A percentile compares a stretch with the other conserved stretches of the same genome.
Conservation (phyloP, 148 eudicot species). For the Rhododendron henanense region DNA sequence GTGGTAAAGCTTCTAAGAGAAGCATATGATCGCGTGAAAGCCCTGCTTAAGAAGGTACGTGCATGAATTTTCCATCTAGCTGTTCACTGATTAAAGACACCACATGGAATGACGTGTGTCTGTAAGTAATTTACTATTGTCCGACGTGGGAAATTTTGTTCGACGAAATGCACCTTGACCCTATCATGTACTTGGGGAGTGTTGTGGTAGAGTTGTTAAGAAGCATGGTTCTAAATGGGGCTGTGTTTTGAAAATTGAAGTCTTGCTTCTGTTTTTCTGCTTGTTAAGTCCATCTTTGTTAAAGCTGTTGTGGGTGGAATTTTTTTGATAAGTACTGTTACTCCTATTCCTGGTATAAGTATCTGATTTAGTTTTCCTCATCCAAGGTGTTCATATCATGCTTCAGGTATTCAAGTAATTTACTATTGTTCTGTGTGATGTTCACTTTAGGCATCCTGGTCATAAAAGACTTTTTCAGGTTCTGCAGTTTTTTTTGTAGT, state of each 20-base stretch:
- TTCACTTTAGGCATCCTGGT: not conserved
- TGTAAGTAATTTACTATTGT: not conserved
- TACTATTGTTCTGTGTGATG: not conserved
- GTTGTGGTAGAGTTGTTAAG: not conserved
- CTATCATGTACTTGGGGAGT: not conserved
- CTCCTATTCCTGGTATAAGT: not conserved
- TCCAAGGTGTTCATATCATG: not conserved
- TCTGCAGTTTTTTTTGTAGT: not conserved
- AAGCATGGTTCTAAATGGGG: not conserved
- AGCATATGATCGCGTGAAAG: conserved; percentile 88
- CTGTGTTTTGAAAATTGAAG: not conserved
- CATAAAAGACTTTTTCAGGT: not conserved
- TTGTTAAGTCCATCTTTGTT: not conserved
- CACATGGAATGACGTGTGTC: not conserved
- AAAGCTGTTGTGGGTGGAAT: not conserved
- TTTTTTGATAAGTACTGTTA: not conserved
- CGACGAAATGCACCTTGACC: not conserved
- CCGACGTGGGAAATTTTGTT: not conserved
- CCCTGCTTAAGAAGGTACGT: conserved; percentile 78
- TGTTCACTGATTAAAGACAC: not conserved
- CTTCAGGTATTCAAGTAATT: not conserved
- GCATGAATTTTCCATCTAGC: not conserved
- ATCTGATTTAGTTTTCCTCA: not conserved
- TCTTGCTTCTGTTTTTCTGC: not conserved
- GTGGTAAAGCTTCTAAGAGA: conserved; percentile 85